These are phyloP conservation scores for Yamadazyma membranifaciens DNA, from an alignment of 1,139 yeast genomes.

Conservation along the genomic window DNA sequence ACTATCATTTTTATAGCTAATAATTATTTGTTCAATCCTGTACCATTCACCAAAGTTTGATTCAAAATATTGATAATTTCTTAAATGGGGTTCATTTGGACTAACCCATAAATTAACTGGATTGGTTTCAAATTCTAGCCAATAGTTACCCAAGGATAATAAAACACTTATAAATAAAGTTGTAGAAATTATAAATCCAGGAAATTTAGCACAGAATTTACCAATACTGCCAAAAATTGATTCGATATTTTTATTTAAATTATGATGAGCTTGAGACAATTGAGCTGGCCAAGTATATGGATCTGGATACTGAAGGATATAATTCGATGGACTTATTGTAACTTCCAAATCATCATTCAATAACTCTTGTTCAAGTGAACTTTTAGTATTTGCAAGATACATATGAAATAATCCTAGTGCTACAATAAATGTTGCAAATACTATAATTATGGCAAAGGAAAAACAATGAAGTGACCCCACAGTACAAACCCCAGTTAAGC, in stretches of 20 bases:
- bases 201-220: constrained; percentile 54
- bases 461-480: constrained; percentile 72
- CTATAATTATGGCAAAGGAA: constrained; percentile 56
- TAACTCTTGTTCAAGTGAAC: constrained; percentile 1
- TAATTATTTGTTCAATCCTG: constrained; percentile 79
- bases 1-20: constrained; percentile 63
- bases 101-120: constrained; percentile 92
- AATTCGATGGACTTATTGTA: constrained; percentile 17
- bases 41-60: constrained; percentile 87
- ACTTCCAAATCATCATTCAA: constrained; percentile 21
- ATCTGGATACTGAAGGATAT: constrained; percentile 8
- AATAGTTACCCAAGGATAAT: constrained; percentile 53
- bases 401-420: constrained; percentile 40
- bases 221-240: constrained; percentile 47
- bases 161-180: constrained; percentile 44
- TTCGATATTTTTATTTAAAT: constrained; percentile 20
- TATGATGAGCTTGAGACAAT: constrained; percentile 9
- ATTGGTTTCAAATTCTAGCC: constrained; percentile 64
- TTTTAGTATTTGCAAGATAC: constrained; percentile 22
- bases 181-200: constrained; percentile 50
- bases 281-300: constrained; percentile 2
- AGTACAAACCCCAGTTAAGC: constrained; percentile 40
- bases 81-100: constrained; percentile 67
- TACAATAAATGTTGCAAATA: constrained; percentile 42
- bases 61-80: constrained; percentile 71